Evolutionary conservation across 2,329 filamentous ascomycete species (phyloP), one percentile per base, ranked within the genome.

Genomic region (Neopestalotiopsis sp.): DNA sequence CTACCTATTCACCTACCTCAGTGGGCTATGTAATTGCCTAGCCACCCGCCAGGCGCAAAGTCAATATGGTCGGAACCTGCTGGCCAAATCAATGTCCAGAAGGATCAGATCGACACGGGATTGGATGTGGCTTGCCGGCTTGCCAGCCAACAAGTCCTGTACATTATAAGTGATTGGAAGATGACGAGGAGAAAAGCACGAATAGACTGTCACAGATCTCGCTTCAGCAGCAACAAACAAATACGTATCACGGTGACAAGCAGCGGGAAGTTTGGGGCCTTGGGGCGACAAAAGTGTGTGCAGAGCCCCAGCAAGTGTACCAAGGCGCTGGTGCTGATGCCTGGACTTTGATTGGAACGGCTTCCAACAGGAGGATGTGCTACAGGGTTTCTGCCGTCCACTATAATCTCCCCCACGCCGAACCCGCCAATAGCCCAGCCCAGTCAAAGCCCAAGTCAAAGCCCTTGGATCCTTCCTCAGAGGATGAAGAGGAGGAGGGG

Each of bases 341-440:
- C 34, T 14, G 40, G 13, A 38, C 24, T 20, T 38, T 64, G 61
- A 64, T 64, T 64, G 61, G 61, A 4, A 64, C 61, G 59, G 59
- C 38, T 49, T 49, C 28, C 17, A 17, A 20, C 38, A 49, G 63
- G 49, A 57, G 63, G 63, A 66, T 66, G n/a, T 34, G 45, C 32
- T 56, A 40, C 63, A 66, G 49, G 63, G 42, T 66, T 66, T 40
- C 13, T 40, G 24, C n/a, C 30, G 40, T 45, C 32, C 30, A 30
- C n/a, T 34, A 17, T 34, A n/a, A 59, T n/a, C n/a, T 30, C 63
- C 63, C 63, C 63, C 63, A 66, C 63, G 63, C 49, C 63, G 63
- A 24, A 30, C 32, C 38, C 12, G 32, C 13, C 34, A 52, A 9
- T 17, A 10, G 3, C 45, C 34, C 10, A 38, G 34, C 34, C 34